phyloP scores from a whole-genome alignment of 495 filamentous ascomycete species.

The Polyplosphaeria fusca region DNA sequence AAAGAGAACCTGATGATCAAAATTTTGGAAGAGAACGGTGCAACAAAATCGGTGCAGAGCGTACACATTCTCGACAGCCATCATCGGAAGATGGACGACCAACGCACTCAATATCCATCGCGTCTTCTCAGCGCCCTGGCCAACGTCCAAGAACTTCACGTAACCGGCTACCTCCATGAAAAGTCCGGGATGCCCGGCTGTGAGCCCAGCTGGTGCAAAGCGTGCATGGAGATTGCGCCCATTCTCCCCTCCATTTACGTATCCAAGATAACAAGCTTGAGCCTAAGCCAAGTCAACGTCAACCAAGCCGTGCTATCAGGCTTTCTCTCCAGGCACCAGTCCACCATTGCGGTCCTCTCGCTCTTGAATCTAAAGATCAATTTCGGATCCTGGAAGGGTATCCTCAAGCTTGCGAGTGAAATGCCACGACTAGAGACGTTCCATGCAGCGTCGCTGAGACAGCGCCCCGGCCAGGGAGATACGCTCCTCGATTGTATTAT shows the following conservation, averaged over 20 bases:
- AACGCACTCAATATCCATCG: background rate
- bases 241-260: background rate
- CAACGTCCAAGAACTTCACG: background rate
- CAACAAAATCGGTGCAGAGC: background rate
- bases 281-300: background rate
- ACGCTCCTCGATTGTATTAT: too few relatives aligned
- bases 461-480: background rate
- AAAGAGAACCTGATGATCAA: background rate
- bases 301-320: background rate
- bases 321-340: background rate
- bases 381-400: background rate
- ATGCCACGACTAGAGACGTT: background rate
- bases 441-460: background rate
- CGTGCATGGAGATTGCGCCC: background rate
- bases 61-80: background rate
- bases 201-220: background rate
- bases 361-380: background rate
- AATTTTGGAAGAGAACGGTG: background rate
- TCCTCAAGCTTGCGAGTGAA: background rate
- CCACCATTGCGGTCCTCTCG: background rate
- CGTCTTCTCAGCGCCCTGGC: background rate
- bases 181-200: background rate
- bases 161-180: background rate
- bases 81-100: background rate
- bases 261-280: background rate